A percentile compares a stretch with the other conserved stretches of the same genome.
Evolutionary conservation across 495 filamentous ascomycete genomes (phyloP).

Genomic region (Recurvomyces mirabilis): DNA sequence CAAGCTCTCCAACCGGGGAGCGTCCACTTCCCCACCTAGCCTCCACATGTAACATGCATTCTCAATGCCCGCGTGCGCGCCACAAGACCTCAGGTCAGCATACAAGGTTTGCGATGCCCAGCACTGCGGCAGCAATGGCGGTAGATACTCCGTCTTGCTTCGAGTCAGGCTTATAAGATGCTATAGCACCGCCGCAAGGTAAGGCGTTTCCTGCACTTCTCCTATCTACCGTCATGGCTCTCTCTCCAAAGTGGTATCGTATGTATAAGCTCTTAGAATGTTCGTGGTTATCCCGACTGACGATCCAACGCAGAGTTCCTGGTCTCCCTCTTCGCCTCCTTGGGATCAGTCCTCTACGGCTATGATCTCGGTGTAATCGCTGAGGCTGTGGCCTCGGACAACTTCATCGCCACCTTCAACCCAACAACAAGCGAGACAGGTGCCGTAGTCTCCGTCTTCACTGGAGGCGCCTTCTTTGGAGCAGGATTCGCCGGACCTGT

Average conservation of each 20-base stretch:
- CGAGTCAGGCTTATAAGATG: no score
- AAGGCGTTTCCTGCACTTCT: no score
- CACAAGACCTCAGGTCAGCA: no score
- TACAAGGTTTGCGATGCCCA: no score
- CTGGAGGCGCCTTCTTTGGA: slow-evolving; percentile 49
- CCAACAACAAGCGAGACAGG: slow-evolving; percentile 47
- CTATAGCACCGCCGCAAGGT: no score
- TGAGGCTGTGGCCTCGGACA: slow-evolving; percentile 27
- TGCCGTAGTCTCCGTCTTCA: slow-evolving; percentile 59
- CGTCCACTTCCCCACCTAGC: no score
- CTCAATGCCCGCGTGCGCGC: no score
- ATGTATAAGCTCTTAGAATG: background rate
- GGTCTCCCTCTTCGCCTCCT: slow-evolving; percentile 32
- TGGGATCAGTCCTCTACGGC: slow-evolving; percentile 33
- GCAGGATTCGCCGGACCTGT: slow-evolving; percentile 40
- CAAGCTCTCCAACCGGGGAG: no score
- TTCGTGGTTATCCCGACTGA: background rate
- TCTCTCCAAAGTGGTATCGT: slow-evolving; percentile 35
- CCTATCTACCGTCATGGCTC: no score
- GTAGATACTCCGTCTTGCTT: no score
- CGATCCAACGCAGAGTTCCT: slow-evolving; percentile 26
- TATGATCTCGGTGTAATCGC: slow-evolving; percentile 36
- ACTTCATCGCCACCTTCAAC: slow-evolving; percentile 41
- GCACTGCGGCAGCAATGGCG: no score
- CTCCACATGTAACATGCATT: no score